phyloP scores from a whole-genome alignment of 2,329 filamentous ascomycete genomes.

The Furcasterigmium furcatum region DNA sequence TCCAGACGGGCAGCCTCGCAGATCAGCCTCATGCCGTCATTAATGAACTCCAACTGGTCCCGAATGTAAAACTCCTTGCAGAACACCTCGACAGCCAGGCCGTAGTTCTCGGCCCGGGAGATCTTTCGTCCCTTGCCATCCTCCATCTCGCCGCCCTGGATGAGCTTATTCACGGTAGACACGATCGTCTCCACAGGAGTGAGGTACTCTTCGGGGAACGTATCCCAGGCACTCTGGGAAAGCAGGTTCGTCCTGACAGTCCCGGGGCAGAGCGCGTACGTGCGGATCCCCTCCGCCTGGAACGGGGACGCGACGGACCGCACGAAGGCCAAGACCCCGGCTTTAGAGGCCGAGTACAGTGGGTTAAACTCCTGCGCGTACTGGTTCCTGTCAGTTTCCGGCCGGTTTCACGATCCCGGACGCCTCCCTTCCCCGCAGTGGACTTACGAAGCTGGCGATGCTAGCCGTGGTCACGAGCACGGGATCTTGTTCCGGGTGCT shows the following conservation, averaged over 20 bases:
- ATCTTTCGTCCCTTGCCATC: slow-evolving; percentile 19
- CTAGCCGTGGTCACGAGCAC: slow-evolving; percentile 26
- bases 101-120: slow-evolving; percentile 14
- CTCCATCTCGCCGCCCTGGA: slow-evolving; percentile 16
- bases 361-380: slow-evolving; percentile 23
- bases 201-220: slow-evolving; percentile 23
- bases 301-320: slow-evolving; percentile 23
- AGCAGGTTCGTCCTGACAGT: slow-evolving; percentile 25
- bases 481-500: slow-evolving; percentile 13
- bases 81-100: slow-evolving; percentile 22
- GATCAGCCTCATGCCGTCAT: slow-evolving; percentile 18
- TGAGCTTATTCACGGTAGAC: slow-evolving; percentile 19
- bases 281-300: slow-evolving; percentile 21
- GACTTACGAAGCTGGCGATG: slow-evolving; percentile 21
- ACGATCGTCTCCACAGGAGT: slow-evolving; percentile 23
- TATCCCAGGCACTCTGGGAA: slow-evolving; percentile 19
- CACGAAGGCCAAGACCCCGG: slow-evolving; percentile 27
- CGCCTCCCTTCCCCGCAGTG: not conserved
- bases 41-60: slow-evolving; percentile 17
- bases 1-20: slow-evolving; percentile 16
- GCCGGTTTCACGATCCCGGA: not conserved
- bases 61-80: slow-evolving; percentile 27
- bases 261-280: slow-evolving; percentile 26
- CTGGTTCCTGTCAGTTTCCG: not conserved
- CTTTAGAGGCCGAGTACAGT: slow-evolving; percentile 27